Base-by-base conservation (phyloP, 176 grass and related monocot genomes). In the Eleusine coracana region DNA sequence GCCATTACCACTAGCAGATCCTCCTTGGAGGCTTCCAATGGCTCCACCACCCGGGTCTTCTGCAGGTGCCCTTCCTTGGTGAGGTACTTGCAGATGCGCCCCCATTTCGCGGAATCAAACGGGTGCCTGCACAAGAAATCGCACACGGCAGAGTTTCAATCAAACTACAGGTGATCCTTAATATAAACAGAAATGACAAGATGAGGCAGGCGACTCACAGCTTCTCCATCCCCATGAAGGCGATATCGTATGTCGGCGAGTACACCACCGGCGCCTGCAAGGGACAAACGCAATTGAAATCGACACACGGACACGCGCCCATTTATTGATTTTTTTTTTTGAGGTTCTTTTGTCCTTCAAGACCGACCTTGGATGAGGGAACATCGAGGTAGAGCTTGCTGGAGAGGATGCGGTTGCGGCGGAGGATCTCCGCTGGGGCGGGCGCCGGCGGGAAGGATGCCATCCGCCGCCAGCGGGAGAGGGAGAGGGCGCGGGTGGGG, bases 71-170 rank as follows among this genome's bases (percentile, higher is more conserved):
- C 89, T 73, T 91, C 92, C 89, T 77, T 92, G 71, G 83, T 78
- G 45, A 95, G 87, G 75, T 83, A 95, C 67, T 37, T 89, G 76
- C 90, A 90, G 72, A 98, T 82, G 54, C 87, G 88, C 20, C 90
- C 96, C 92, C 96, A 95, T 88, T 98, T 95, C 69, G 96, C 82
- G 90, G 92, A 98, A 88, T 98, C 96, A 80, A 98, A 98, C 31
- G 96, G 96, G 82, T 98, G 96, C 83, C 91, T 98, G 78, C 82
- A 87, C 41, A 73, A 79, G 28, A 51, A n/a, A 51, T 62, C 28
- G 11, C 64, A 2, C 59, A 74, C 6, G 16, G 56, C 40, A 12
- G 68, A 40, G 5, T 46, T 54, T 85, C 44, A 88, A 20, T 17
- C 29, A 39, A 17, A 50, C 52, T 23, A 58, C 46, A 68, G 45